A percentile compares a stretch with the other conserved stretches of the same genome.
phyloP scores from a whole-genome alignment of 441 rosid genomes.

The Bocquillonia castaneifolia region DNA sequence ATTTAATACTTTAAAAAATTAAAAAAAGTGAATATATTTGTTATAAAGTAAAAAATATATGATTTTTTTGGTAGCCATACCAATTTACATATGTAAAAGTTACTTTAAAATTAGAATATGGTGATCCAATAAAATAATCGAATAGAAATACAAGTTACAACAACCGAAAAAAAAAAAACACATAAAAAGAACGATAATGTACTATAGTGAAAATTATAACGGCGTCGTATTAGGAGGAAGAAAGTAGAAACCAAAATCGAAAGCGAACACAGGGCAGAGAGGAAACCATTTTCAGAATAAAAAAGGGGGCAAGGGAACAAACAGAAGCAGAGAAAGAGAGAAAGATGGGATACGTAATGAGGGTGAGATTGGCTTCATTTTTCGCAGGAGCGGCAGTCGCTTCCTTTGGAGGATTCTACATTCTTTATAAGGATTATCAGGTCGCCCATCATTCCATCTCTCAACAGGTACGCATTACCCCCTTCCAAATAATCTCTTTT shows the following conservation, averaged over 20 bases:
- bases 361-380: conserved; percentile 90
- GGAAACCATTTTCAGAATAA: neutral
- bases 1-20: too few species aligned
- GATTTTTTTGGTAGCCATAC: too few species aligned
- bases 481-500: too few species aligned
- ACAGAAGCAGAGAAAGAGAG: conserved; percentile 5
- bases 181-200: too few species aligned
- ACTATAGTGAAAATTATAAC: neutral
- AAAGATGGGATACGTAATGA: conserved; percentile 76
- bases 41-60: too few species aligned
- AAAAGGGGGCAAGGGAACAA: neutral
- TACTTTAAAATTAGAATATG: too few species aligned
- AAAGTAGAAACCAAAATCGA: too few species aligned
- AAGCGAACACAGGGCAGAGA: neutral
- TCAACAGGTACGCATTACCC: conserved; percentile 50
- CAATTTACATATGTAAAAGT: too few species aligned
- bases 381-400: conserved; percentile 86
- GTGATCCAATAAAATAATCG: too few species aligned
- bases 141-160: too few species aligned
- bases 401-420: conserved; percentile 59
- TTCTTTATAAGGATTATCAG: conserved; percentile 82
- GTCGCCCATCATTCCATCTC: conserved; percentile 69
- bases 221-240: neutral
- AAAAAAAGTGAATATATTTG: too few species aligned
- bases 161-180: too few species aligned